Conservation (phyloP, 176 grass and related monocot genomes). For the Tillandsia fasciculata region DNA sequence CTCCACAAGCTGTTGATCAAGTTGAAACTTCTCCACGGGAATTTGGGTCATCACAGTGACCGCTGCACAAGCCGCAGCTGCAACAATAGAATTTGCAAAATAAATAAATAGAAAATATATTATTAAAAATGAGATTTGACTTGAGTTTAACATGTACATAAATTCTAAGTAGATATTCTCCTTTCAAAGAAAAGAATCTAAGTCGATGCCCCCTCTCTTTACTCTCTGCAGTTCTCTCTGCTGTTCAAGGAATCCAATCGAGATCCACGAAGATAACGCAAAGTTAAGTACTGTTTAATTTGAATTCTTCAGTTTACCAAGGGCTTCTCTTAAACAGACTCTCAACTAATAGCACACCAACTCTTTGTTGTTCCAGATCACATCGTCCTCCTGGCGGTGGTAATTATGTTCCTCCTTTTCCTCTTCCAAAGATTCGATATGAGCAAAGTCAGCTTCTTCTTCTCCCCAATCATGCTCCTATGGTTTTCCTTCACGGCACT, state of each 20-base stretch:
- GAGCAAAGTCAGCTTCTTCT: slow-evolving; percentile 64
- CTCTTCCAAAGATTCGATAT: slow-evolving; percentile 51
- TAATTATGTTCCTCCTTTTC: slow-evolving; percentile 51
- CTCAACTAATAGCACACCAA: neutral
- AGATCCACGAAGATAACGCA: slow-evolving; percentile 59
- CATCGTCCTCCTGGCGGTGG: slow-evolving; percentile 50
- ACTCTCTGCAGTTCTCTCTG: slow-evolving; percentile 47
- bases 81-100: too few relatives aligned
- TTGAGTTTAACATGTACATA: too few relatives aligned
- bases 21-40: too few relatives aligned
- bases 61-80: too few relatives aligned
- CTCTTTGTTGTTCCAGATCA: slow-evolving; percentile 35
- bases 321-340: neutral
- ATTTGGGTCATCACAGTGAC: too few relatives aligned
- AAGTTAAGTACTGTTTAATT: slow-evolving; percentile 26
- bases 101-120: too few relatives aligned
- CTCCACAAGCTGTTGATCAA: too few relatives aligned
- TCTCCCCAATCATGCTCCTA: slow-evolving; percentile 69
- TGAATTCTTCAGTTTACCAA: neutral
- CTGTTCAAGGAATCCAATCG: slow-evolving; percentile 83
- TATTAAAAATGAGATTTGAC: too few relatives aligned
- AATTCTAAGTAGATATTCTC: too few relatives aligned
- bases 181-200: neutral
- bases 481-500: slow-evolving; percentile 40
- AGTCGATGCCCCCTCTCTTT: neutral